These are phyloP conservation scores for Lactarius akahatsu DNA, from an alignment of 768 basidiomycete genomes.

Conservation along the genomic window DNA sequence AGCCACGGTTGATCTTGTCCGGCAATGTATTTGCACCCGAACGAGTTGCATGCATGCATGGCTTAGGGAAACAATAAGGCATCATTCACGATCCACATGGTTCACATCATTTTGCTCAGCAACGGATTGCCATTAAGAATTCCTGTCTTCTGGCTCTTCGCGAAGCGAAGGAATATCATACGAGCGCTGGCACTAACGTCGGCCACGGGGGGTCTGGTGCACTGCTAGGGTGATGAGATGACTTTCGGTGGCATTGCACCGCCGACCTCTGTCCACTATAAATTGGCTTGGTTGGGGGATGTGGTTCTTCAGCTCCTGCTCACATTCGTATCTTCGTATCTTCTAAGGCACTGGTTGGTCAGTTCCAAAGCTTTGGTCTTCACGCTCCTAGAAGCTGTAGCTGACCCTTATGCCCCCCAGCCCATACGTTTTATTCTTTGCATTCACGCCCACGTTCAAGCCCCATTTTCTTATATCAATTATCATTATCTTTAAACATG, in stretches of 20 bases:
- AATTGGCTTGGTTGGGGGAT: background rate
- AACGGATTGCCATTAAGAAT: no score
- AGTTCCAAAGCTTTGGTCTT: background rate
- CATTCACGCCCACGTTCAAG: constrained; percentile 1
- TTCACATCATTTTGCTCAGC: no score
- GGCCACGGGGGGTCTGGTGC: no score
- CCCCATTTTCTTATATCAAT: background rate
- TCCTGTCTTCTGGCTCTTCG: no score
- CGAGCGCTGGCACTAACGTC: no score
- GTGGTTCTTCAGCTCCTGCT: background rate
- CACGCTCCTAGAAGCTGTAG: background rate
- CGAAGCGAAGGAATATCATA: no score
- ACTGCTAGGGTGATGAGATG: background rate
- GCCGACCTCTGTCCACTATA: background rate
- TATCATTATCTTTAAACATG: constrained; percentile 2
- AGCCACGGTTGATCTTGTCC: no score
- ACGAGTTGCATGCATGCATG: no score
- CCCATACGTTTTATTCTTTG: constrained; percentile 1
- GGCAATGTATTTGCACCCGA: no score
- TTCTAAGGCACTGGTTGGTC: constrained; percentile 23
- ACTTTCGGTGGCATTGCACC: background rate
- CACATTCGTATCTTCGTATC: background rate
- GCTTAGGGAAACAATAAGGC: no score
- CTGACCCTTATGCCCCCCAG: background rate
- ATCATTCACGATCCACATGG: no score